These are phyloP conservation scores for Ceratocystis destructans DNA, from an alignment of 2,329 filamentous ascomycete genomes.

Conservation along the genomic window DNA sequence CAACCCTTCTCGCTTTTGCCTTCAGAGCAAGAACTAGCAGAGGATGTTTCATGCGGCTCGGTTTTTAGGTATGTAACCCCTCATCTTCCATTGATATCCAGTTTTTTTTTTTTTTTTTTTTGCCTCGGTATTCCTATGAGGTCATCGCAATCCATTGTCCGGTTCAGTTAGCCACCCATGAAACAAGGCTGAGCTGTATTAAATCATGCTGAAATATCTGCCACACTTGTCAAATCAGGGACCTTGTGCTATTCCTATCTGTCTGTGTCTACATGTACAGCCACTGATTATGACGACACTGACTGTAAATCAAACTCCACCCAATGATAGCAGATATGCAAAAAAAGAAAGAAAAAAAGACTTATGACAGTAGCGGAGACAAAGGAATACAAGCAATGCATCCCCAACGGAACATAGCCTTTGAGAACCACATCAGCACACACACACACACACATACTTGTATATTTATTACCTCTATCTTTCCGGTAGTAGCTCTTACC, in stretches of 20 bases:
- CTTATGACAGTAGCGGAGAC: too few species aligned
- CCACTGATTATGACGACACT: neutral
- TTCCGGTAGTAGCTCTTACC: too few species aligned
- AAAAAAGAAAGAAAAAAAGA: neutral
- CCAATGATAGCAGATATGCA: neutral
- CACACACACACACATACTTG: too few species aligned
- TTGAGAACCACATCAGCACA: too few species aligned
- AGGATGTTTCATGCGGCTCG: neutral
- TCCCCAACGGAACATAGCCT: too few species aligned
- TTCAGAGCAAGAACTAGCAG: neutral
- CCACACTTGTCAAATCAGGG: neutral
- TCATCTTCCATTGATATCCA: neutral
- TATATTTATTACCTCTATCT: too few species aligned
- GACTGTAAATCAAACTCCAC: neutral
- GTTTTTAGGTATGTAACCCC: neutral
- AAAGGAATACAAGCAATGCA: too few species aligned
- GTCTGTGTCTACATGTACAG: neutral
- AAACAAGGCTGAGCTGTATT: slow-evolving; percentile 2
- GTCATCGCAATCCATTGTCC: neutral
- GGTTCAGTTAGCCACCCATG: neutral
- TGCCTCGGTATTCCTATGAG: neutral
- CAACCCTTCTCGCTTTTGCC: neutral
- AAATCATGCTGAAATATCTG: neutral
- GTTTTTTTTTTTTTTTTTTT: neutral
- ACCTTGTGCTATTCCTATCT: neutral